These are phyloP conservation scores for Elaeagnus macrophylla DNA, from an alignment of 306 rosid genomes.

Conservation along the genomic window DNA sequence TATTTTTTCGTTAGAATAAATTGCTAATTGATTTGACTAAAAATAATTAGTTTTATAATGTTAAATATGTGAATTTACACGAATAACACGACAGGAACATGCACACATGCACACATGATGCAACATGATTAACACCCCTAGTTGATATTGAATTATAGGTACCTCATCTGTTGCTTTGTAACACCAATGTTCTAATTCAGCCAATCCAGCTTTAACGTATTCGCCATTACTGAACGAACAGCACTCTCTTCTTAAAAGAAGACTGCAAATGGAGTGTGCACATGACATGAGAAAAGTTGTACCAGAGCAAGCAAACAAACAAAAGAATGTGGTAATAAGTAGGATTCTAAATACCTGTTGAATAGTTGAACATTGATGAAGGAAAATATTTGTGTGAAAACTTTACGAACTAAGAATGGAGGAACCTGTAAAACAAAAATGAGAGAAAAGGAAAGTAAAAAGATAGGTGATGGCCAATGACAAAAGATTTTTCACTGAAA, in stretches of 20 bases:
- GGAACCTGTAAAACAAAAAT: conserved; percentile 52
- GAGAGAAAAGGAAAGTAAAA: too few relatives aligned
- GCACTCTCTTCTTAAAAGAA: conserved; percentile 93
- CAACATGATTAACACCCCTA: too few relatives aligned
- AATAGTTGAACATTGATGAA: conserved; percentile 96
- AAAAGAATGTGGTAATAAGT: conserved; percentile 4
- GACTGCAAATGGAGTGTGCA: conserved; percentile 35
- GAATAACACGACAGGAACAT: too few relatives aligned
- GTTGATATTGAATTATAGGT: conserved; percentile 15
- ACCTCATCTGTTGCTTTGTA: conserved; percentile 87
- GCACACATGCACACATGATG: too few relatives aligned
- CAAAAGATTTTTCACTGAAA: too few relatives aligned
- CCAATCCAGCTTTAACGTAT: conserved; percentile 92
- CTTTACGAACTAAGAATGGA: conserved; percentile 90
- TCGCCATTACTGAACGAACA: conserved; percentile 99
- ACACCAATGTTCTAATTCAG: conserved; percentile 96
- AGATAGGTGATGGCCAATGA: too few relatives aligned
- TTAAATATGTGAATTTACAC: too few relatives aligned
- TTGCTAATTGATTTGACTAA: too few relatives aligned
- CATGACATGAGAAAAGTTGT: background rate
- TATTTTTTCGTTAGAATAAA: too few relatives aligned
- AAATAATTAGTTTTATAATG: too few relatives aligned
- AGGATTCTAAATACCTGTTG: conserved; percentile 58
- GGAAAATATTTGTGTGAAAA: conserved; percentile 91
- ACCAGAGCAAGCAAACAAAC: conserved; percentile 2